Base-by-base conservation (phyloP, 176 grass and related monocot species). In the Stipa capillata region DNA sequence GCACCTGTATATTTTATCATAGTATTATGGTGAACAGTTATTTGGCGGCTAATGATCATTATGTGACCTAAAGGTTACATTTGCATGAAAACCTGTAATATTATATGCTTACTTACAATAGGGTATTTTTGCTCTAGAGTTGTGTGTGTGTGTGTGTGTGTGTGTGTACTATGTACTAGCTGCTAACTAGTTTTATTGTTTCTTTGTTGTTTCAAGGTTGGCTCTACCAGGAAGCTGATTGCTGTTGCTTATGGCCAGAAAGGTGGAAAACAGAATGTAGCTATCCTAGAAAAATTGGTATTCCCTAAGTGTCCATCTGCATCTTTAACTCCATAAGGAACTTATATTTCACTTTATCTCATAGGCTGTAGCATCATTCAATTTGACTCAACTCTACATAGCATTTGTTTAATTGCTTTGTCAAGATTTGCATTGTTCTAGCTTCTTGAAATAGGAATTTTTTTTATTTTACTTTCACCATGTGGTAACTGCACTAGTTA, bases 251-350 rank as follows among this genome's bases (percentile, higher is more conserved):
- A 93, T 79, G 87, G 89, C 25, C 87, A 94, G 58, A 92, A 91
- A 90, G 90, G 90, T 78, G 95, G 90, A 70, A 94, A 90, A 82
- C 87, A 98, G 61, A 98, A 92, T 40, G 74, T 92, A 75, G 83
- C 83, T 58, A 91, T 94, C 77, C 85, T 98, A 71, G 84, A 94
- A 89, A 92, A 92, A 65, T 81, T 94, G 92, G 95, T 98, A 94
- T 94, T 9, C 52, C 66, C 67, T 49, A 77, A 79, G 15, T 58
- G 14, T 32, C 23, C 66, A 63, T 33, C 44, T 71, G 18, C 42
- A 25, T 76, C 49, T n/a, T n/a, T 41, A 71, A 62, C 53, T 40
- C 51, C 31, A 66, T 74, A 48, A 67, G 13, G 35, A 51, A 68
- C 15, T 69, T 52, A 28, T 40, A 47, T 73, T n/a, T 86, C 31